Base-by-base conservation (phyloP, 805 yeast genomes). In the Cephaloascus albidus region DNA sequence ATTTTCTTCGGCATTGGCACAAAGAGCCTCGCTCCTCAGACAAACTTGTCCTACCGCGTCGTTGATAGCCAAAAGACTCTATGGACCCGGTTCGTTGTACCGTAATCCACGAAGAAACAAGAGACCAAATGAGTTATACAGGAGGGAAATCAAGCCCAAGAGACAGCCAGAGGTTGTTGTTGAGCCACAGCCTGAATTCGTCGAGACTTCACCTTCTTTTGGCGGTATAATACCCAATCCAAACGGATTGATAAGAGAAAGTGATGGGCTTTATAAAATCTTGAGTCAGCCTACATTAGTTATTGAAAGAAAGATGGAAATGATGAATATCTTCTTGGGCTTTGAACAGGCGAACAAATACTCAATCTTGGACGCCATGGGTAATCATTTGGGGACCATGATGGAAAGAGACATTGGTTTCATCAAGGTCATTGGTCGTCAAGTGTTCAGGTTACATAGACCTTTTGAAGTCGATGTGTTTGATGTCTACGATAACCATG, bases 301-400 rank as follows among this genome's bases (percentile, higher is more conserved):
- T 1, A 76, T 93, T 36, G 96, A 90, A 53, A 71, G 98, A 41
- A 84, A 85, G 53, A 67, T 93, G 18, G 97, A 93, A 61, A 72
- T 81, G 65, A 81, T 87, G 87, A 89, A 87, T 53, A 68, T 93
- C 15, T 72, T 88, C 39, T 53, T 89, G 10, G 97, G 97, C 1
- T 86, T 85, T 50, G 97, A 90, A 56, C 97, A 93, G 61, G 86
- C 93, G 2, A 90, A 89, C 55, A 65, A 71, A 46, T 90, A 90
- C 54, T 70, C 68, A 10, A 72, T 93, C 35, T 70, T 81, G 77
- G 83, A 86, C 55, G 71, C 83, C 0, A 48, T 65, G 45, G 97
- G 97, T 1, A 68, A 76, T 39, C 78, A 75, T 38, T 52, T 93
- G 5, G 98, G 96, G 0, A 80, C 69, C 55, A 76, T 90, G 78